Evolutionary conservation across 441 rosid genomes (phyloP).

Genomic region (Gossypium schwendimanii): DNA sequence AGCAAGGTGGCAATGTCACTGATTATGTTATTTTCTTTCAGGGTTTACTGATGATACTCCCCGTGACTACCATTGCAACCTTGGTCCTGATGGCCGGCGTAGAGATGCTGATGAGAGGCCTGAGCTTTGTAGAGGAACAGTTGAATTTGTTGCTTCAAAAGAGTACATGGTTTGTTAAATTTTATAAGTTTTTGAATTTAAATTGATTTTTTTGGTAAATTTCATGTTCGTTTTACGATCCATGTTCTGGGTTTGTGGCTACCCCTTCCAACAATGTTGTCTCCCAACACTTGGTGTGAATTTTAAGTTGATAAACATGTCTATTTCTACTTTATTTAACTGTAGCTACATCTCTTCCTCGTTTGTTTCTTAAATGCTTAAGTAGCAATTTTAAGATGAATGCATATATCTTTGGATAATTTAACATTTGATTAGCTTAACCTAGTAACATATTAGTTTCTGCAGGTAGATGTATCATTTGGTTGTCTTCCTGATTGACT

Average conservation of each 20-base stretch:
- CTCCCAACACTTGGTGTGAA: neutral
- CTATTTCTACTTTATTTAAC: neutral
- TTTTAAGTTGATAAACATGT: neutral
- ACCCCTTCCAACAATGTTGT: too few species aligned
- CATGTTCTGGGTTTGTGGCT: too few species aligned
- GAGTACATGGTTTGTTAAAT: slow-evolving; percentile 71
- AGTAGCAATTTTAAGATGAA: neutral
- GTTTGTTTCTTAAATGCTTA: neutral
- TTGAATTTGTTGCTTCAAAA: slow-evolving; percentile 82
- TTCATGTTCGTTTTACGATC: too few species aligned
- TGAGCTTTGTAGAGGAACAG: slow-evolving; percentile 88
- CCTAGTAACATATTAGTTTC: neutral
- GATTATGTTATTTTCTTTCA: slow-evolving; percentile 24
- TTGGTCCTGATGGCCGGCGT: slow-evolving; percentile 95
- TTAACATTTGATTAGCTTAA: neutral
- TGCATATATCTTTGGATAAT: neutral
- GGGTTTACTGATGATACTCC: slow-evolving; percentile 90
- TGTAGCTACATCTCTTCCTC: neutral
- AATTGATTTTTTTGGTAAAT: too few species aligned
- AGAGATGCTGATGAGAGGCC: slow-evolving; percentile 98
- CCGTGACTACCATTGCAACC: slow-evolving; percentile 92
- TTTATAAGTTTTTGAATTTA: neutral
- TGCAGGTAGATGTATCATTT: neutral
- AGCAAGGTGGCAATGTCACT: slow-evolving; percentile 13
- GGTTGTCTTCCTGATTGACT: neutral